Evolutionary conservation across 208 protist genomes (phyloP), one percentile per base, ranked within the genome.

Genomic region (Crithidia acanthocephali): DNA sequence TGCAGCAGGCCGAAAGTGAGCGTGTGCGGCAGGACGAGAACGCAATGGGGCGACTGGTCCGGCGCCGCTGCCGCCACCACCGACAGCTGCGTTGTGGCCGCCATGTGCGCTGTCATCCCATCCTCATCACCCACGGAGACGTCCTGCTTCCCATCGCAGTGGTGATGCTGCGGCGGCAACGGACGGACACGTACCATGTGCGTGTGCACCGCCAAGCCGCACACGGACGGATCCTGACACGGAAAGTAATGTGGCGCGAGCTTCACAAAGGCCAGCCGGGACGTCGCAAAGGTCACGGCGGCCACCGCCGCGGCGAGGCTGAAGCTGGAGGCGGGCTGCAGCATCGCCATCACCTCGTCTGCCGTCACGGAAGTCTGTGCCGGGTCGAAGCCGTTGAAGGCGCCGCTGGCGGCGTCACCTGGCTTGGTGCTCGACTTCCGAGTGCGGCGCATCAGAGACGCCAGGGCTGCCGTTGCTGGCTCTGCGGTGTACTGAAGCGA

Each of bases 261-360:
- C 18, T 20, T 22, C 8, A 67, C 28, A 37, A 74, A 60, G 11
- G 51, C 59, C 1, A 67, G 40, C 10, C 59, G 44, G 18, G 58
- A 20, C 18, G 25, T 13, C 13, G 3, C 28, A 44, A 62, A 62
- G 0, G 68, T 67, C 50, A 53, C 52, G 59, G 68, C 59, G 0
- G 68, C 68, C 27, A 74, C 44, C 27, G 53, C 60, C 40, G 45
- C 20, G 23, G 57, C 47, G 13, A 65, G 4, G 22, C 23, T n/a
- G 25, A 58, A 65, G 47, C 58, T 30, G 20, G 47, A 59, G 23
- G 18, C 0, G 30, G 48, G 59, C n/a, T 52, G 48, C 56, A 74
- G 68, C 50, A 67, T 18, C 23, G 57, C 58, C 28, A 11, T 11
- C 2, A 74, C 28, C 68, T 74, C 68, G 0, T 23, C 37, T 11